These are phyloP conservation scores for Phascolomyces articulosus DNA, from an alignment of 371 early-diverging fungal species.

Conservation along the genomic window DNA sequence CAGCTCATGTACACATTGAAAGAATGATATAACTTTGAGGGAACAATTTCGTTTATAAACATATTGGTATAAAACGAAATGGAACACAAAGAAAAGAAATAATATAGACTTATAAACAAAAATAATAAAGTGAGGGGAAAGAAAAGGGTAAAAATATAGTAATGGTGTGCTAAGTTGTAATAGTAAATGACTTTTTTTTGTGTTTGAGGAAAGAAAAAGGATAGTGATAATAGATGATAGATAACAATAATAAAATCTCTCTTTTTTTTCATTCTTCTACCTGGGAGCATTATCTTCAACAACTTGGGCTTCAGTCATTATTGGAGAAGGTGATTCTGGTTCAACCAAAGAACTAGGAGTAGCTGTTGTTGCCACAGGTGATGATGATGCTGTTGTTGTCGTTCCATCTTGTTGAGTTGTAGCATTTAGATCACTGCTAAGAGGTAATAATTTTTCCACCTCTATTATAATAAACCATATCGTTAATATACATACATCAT, in stretches of 20 bases:
- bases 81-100: conserved; percentile 2
- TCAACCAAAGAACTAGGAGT: too few species aligned
- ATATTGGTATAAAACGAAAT: conserved; percentile 16
- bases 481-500: too few species aligned
- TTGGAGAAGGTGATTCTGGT: background rate
- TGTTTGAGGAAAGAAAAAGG: background rate
- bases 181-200: background rate
- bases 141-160: background rate
- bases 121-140: conserved; percentile 6
- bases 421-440: conserved; percentile 19
- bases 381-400: background rate
- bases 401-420: conserved; percentile 4
- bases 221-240: background rate
- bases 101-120: conserved; percentile 7
- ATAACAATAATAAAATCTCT: too few species aligned
- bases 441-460: conserved; percentile 19
- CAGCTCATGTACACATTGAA: conserved; percentile 11
- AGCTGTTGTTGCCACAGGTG: background rate
- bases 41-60: conserved; percentile 10
- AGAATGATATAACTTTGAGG: conserved; percentile 3
- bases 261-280: background rate
- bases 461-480: background rate
- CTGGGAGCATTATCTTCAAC: background rate
- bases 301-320: background rate
- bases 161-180: background rate